phyloP scores from a whole-genome alignment of 805 yeast species.

The Blastobotrys chiropterorum region DNA sequence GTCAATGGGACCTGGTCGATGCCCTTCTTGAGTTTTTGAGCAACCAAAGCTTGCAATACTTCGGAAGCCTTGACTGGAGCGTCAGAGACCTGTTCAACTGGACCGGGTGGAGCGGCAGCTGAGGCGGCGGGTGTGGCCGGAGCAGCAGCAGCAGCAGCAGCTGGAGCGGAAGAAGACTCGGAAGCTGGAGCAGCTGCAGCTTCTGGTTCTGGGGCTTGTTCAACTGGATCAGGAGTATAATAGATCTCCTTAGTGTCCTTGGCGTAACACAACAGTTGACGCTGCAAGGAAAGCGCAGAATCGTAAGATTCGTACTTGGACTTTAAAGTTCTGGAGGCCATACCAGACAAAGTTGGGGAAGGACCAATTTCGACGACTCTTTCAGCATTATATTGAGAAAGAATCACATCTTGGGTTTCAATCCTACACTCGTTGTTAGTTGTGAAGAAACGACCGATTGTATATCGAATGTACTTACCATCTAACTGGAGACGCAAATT shows the following conservation, averaged over 20 bases:
- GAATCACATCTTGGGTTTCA: constrained; percentile 97
- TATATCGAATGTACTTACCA: constrained; percentile 50
- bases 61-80: constrained; percentile 82
- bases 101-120: constrained; percentile 67
- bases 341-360: constrained; percentile 96
- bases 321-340: constrained; percentile 95
- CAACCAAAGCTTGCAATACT: constrained; percentile 82
- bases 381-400: constrained; percentile 91
- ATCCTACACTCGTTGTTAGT: constrained; percentile 37
- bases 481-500: constrained; percentile 98
- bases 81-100: constrained; percentile 81
- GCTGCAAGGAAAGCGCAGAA: constrained; percentile 86
- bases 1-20: constrained; percentile 78
- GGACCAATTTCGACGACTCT: constrained; percentile 98
- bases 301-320: constrained; percentile 96
- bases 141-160: constrained; percentile 51
- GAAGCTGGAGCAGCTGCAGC: constrained; percentile 25
- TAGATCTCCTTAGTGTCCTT: constrained; percentile 95
- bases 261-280: constrained; percentile 93
- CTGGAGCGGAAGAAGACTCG: constrained; percentile 37
- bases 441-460: too few relatives aligned
- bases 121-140: constrained; percentile 57
- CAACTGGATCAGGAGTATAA: constrained; percentile 56
- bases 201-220: constrained; percentile 29
- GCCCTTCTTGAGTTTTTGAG: constrained; percentile 91